These are phyloP conservation scores for Nicotiana paniculata DNA, from an alignment of 257 asterid species.

Conservation along the genomic window DNA sequence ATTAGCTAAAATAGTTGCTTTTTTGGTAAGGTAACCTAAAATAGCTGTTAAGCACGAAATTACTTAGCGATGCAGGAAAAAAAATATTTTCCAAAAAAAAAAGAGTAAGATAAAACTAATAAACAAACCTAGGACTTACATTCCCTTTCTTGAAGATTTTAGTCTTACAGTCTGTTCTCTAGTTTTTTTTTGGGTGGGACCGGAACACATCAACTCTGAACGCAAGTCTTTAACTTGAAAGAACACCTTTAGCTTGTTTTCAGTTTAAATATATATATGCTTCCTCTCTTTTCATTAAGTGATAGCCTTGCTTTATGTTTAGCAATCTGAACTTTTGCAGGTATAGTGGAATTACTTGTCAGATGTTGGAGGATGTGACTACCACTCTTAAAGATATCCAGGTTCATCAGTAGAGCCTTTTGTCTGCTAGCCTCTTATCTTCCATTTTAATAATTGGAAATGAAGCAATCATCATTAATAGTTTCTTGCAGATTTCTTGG, in stretches of 20 bases:
- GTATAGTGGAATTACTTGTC: conserved; percentile 88
- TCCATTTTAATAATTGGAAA: background rate
- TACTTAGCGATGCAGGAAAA: background rate
- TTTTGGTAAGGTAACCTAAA: background rate
- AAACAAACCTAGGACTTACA: background rate
- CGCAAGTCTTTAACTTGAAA: background rate
- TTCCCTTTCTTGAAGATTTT: background rate
- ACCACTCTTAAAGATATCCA: conserved; percentile 85
- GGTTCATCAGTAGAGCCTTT: conserved; percentile 36
- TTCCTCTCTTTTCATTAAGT: background rate
- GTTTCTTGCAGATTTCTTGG: background rate
- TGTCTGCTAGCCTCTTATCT: background rate
- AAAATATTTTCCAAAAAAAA: background rate
- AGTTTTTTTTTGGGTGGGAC: background rate
- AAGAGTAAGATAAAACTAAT: background rate
- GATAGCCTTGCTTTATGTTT: conserved; percentile 4
- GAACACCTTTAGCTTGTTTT: background rate
- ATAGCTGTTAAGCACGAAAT: background rate
- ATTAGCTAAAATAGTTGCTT: background rate
- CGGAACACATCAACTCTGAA: background rate
- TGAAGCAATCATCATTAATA: background rate
- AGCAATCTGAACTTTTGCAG: conserved; percentile 35
- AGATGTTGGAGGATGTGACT: conserved; percentile 70
- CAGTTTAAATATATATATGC: background rate
- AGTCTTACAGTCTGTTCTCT: background rate